phyloP scores from a whole-genome alignment of 345 rosid genomes.

The Eucalyptus globulus region DNA sequence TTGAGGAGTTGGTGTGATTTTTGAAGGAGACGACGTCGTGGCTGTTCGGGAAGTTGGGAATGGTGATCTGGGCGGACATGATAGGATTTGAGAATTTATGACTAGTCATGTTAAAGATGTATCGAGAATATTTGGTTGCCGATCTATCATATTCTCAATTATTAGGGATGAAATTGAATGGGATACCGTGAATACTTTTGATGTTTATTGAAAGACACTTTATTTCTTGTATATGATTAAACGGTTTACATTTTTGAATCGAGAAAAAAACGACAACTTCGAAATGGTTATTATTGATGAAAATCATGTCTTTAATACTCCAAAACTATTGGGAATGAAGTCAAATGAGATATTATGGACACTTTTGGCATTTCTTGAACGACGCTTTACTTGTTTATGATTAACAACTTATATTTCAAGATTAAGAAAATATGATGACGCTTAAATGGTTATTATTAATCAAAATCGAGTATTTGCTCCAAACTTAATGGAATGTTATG shows the following conservation, averaged over 20 bases:
- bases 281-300: background rate
- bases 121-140: rapidly evolving
- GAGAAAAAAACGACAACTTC: rapidly evolving
- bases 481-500: background rate
- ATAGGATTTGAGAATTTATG: background rate
- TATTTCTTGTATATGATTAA: background rate
- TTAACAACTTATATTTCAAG: background rate
- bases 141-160: rapidly evolving
- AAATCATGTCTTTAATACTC: too few relatives aligned
- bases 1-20: rapidly evolving
- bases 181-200: rapidly evolving
- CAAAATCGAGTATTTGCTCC: background rate
- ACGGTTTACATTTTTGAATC: background rate
- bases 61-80: background rate
- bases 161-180: rapidly evolving
- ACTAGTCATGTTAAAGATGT: background rate
- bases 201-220: background rate
- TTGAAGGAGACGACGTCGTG: rapidly evolving
- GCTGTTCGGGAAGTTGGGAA: rapidly evolving
- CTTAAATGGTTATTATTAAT: background rate
- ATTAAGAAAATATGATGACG: background rate
- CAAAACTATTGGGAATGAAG: background rate
- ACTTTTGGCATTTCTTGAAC: background rate
- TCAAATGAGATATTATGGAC: background rate
- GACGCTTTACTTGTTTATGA: background rate